These are phyloP conservation scores for Solanum medicagineum DNA, from an alignment of 257 asterid genomes.

Conservation along the genomic window DNA sequence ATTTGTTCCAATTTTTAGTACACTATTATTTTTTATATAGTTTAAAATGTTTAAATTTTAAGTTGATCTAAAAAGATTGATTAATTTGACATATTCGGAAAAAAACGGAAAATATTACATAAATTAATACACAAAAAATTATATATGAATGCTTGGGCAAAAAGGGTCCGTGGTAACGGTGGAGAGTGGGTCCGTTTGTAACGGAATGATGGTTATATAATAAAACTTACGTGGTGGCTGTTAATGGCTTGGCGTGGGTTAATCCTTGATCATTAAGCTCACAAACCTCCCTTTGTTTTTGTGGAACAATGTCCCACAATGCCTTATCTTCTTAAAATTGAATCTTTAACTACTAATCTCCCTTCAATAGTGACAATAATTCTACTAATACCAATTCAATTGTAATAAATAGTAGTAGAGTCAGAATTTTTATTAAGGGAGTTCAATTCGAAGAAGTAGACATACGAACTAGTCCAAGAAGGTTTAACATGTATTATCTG, in stretches of 20 bases:
- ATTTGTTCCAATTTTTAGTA: no score
- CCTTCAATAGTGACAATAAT: background rate
- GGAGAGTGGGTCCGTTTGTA: slow-evolving; percentile 21
- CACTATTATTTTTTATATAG: no score
- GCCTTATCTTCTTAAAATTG: background rate
- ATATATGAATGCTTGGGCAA: background rate
- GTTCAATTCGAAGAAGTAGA: no score
- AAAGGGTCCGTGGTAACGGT: slow-evolving; percentile 3
- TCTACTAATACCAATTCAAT: background rate
- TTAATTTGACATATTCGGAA: background rate
- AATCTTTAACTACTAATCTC: background rate
- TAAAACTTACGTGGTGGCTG: slow-evolving; percentile 21
- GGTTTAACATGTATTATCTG: no score
- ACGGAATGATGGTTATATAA: slow-evolving; percentile 15
- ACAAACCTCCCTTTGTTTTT: slow-evolving; percentile 3
- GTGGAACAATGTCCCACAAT: background rate
- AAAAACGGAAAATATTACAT: background rate
- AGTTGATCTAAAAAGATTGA: no score
- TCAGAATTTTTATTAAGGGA: no score
- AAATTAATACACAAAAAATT: rapidly evolving
- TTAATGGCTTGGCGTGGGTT: slow-evolving; percentile 29
- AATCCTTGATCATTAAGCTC: slow-evolving; percentile 21
- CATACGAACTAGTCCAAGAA: no score
- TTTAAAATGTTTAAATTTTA: no score
- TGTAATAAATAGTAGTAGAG: no score